A percentile compares a stretch with the other conserved stretches of the same genome.
These are phyloP conservation scores for Vitis rupestris DNA, from an alignment of 164 flowering plant species.

Conservation along the genomic window DNA sequence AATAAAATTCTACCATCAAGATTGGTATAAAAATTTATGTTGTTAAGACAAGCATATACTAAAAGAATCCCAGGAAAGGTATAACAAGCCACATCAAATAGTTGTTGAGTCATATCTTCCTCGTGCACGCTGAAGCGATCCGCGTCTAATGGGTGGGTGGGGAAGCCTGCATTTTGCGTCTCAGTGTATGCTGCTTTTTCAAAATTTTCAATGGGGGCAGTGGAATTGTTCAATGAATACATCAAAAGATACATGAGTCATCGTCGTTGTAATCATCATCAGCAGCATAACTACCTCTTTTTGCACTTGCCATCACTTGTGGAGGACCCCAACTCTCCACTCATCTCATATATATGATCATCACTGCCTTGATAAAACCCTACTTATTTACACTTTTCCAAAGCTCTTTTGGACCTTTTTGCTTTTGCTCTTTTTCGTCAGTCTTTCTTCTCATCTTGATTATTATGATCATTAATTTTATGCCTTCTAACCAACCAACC, in stretches of 20 bases:
- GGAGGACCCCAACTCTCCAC: constrained; percentile 27
- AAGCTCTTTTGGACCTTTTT: constrained; percentile 21
- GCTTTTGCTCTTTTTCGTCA: background rate
- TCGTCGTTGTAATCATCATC: constrained; percentile 18
- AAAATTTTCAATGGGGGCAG: background rate
- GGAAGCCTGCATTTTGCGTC: background rate
- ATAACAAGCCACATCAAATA: too few relatives aligned
- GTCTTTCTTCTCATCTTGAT: constrained; percentile 2
- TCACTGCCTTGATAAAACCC: constrained; percentile 12
- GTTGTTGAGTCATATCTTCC: too few relatives aligned
- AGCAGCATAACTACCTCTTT: constrained; percentile 12
- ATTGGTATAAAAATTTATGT: too few relatives aligned
- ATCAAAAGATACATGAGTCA: background rate
- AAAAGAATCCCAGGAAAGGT: too few relatives aligned
- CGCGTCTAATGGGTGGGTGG: background rate
- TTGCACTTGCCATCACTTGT: constrained; percentile 17
- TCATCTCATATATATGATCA: constrained; percentile 2
- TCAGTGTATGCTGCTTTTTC: background rate
- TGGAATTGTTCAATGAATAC: constrained; percentile 26
- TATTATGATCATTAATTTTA: constrained; percentile 13
- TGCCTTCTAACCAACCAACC: constrained; percentile 6
- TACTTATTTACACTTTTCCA: constrained; percentile 13
- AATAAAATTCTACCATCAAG: too few relatives aligned
- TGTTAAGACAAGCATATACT: too few relatives aligned
- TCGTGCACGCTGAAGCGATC: too few relatives aligned